These are phyloP conservation scores for Citrullus amarus DNA, from an alignment of 306 rosid genomes.

Conservation along the genomic window DNA sequence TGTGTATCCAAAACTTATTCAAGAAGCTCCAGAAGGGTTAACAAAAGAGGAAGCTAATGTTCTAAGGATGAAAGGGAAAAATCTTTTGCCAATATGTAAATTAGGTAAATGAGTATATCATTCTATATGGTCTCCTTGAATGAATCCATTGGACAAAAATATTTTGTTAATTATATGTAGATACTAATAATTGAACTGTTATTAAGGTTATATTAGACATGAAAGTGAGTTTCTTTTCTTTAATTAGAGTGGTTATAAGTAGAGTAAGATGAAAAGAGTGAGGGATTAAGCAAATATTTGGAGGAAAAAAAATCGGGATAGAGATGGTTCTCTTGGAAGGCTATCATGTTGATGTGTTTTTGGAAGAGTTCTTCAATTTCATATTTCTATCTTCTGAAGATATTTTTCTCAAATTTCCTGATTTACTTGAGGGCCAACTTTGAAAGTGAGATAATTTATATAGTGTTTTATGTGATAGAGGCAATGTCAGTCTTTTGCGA, in stretches of 20 bases:
- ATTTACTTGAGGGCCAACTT: not conserved
- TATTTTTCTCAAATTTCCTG: not conserved
- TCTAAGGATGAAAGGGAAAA: conserved; percentile 56
- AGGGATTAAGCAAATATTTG: not conserved
- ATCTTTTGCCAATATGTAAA: conserved; percentile 77
- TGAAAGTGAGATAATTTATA: not conserved
- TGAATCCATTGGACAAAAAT: not conserved
- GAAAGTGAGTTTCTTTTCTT: not conserved
- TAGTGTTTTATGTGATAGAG: not conserved
- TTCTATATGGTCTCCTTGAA: not conserved
- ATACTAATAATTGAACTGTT: not conserved
- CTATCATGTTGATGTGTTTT: not conserved
- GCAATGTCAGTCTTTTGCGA: not conserved
- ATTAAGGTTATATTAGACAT: not conserved
- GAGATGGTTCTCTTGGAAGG: not conserved
- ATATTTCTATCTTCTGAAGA: not conserved
- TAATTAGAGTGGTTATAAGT: not conserved
- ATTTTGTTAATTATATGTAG: not conserved
- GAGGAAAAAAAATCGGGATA: not conserved
- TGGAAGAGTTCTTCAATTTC: not conserved
- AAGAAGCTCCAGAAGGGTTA: conserved; percentile 86
- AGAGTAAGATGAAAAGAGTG: not conserved
- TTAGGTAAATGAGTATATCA: conserved; percentile 41
- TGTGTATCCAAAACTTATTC: conserved; percentile 84
- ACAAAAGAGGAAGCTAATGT: conserved; percentile 63